Conservation (phyloP, 768 basidiomycete species). For the Leucosporidium scottii region DNA sequence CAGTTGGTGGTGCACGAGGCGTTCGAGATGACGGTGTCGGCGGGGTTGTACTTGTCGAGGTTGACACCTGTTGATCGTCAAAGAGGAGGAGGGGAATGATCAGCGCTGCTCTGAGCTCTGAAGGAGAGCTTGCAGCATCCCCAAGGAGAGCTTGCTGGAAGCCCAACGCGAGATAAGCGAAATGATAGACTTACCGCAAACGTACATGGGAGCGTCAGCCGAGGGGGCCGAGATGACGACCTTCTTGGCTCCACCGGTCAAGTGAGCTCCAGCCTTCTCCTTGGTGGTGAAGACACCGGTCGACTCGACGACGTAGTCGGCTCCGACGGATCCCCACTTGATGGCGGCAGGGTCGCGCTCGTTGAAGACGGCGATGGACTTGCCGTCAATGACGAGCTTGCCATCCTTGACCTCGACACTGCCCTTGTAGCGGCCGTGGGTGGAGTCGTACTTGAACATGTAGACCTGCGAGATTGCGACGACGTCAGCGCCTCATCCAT, state of each 20-base stretch:
- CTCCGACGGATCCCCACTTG: conserved; percentile 69
- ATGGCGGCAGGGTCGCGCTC: conserved; percentile 85
- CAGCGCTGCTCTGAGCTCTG: background rate
- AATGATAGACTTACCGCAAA: conserved; percentile 49
- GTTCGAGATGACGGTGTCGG: conserved; percentile 87
- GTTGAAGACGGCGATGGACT: conserved; percentile 65
- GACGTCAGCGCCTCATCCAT: background rate
- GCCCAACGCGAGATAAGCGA: no score
- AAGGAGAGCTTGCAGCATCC: background rate
- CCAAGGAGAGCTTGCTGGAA: no score
- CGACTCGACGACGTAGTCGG: conserved; percentile 92
- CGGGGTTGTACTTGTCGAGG: conserved; percentile 79
- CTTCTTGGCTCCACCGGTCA: conserved; percentile 99
- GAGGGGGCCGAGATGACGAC: conserved; percentile 99
- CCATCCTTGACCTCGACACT: conserved; percentile 70
- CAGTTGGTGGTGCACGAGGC: conserved; percentile 99
- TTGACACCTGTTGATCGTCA: conserved; percentile 56
- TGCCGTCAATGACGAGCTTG: conserved; percentile 79
- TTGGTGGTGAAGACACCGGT: conserved; percentile 97
- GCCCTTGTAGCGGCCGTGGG: conserved; percentile 88
- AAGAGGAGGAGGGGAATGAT: conserved; percentile 33
- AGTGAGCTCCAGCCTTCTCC: conserved; percentile 84
- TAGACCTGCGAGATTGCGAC: conserved; percentile 56
- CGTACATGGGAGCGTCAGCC: conserved; percentile 92
- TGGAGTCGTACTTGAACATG: conserved; percentile 97